A percentile compares a stretch with the other conserved stretches of the same genome.
Evolutionary conservation across 768 basidiomycete species (phyloP).

Genomic region (Clitopilus hobsonii): DNA sequence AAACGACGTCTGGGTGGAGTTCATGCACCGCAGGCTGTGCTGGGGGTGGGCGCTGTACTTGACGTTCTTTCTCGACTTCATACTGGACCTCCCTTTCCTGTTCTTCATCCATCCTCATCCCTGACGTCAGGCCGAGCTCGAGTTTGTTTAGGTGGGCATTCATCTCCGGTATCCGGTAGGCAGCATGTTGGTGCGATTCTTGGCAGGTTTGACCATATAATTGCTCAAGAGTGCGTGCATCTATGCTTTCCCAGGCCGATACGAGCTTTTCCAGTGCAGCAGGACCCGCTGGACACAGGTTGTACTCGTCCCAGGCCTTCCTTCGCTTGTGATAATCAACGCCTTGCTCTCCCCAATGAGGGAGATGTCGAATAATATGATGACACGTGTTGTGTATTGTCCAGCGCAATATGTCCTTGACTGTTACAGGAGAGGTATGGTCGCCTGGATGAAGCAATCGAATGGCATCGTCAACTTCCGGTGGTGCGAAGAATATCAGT

Average conservation of each 20-base stretch:
- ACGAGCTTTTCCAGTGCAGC: slow-evolving; percentile 7
- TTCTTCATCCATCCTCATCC: slow-evolving; percentile 17
- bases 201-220: slow-evolving; percentile 20
- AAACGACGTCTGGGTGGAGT: slow-evolving; percentile 18
- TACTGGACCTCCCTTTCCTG: slow-evolving; percentile 45
- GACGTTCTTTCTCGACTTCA: slow-evolving; percentile 47
- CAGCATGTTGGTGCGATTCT: not conserved
- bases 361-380: slow-evolving; percentile 32
- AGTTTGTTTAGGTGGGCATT: too few relatives aligned
- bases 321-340: slow-evolving; percentile 24
- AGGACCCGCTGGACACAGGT: not conserved
- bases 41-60: slow-evolving; percentile 33
- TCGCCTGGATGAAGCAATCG: slow-evolving; percentile 16
- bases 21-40: slow-evolving; percentile 21
- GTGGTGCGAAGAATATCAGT: slow-evolving; percentile 41
- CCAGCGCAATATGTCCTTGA: slow-evolving; percentile 42
- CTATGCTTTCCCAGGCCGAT: slow-evolving; percentile 32
- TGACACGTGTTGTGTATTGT: slow-evolving; percentile 37
- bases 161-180: not conserved
- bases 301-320: slow-evolving; percentile 10
- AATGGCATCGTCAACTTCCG: slow-evolving; percentile 33
- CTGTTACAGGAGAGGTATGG: too few relatives aligned
- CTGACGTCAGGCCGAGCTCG: not conserved
- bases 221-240: slow-evolving; percentile 28
- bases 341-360: slow-evolving; percentile 39